phyloP scores from a whole-genome alignment of 345 rosid genomes.

The Crucihimalaya himalaica region DNA sequence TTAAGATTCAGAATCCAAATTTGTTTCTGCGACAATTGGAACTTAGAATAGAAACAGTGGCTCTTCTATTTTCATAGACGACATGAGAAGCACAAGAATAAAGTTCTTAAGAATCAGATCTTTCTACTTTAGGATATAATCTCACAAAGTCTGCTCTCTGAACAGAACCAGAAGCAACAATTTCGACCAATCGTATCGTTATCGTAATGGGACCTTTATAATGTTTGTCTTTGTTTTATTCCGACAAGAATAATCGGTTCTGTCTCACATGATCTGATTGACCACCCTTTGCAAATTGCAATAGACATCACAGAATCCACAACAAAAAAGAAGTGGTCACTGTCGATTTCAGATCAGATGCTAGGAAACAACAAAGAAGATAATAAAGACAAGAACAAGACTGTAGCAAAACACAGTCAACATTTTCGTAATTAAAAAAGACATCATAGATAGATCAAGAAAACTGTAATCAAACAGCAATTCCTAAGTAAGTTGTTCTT shows the following conservation, averaged over 20 bases:
- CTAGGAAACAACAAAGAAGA: conserved; percentile 15
- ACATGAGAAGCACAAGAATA: conserved; percentile 2
- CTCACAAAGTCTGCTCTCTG: conserved; percentile 18
- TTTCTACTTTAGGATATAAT: conserved; percentile 22
- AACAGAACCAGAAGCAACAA: conserved; percentile 14
- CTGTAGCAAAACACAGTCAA: conserved; percentile 24
- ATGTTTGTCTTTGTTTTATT: neutral
- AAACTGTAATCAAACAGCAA: conserved; percentile 9
- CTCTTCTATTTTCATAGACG: neutral
- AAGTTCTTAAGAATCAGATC: conserved; percentile 13
- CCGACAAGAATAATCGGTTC: conserved; percentile 25
- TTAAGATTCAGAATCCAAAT: neutral
- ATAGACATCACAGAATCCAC: conserved; percentile 21
- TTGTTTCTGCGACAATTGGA: neutral
- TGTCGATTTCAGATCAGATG: conserved; percentile 31
- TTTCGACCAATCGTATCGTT: conserved; percentile 30
- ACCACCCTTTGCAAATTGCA: conserved; percentile 30
- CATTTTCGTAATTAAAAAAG: neutral
- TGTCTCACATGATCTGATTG: conserved; percentile 19
- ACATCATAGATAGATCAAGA: conserved; percentile 10
- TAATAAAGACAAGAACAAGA: conserved; percentile 13
- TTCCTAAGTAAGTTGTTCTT: conserved; percentile 45
- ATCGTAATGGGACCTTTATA: conserved; percentile 12
- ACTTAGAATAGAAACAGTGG: conserved; percentile 24
- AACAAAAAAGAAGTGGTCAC: conserved; percentile 18